Evolutionary conservation across 2,329 filamentous ascomycete genomes (phyloP), one percentile per base, ranked within the genome.

Genomic region (Sporothrix brasiliensis): DNA sequence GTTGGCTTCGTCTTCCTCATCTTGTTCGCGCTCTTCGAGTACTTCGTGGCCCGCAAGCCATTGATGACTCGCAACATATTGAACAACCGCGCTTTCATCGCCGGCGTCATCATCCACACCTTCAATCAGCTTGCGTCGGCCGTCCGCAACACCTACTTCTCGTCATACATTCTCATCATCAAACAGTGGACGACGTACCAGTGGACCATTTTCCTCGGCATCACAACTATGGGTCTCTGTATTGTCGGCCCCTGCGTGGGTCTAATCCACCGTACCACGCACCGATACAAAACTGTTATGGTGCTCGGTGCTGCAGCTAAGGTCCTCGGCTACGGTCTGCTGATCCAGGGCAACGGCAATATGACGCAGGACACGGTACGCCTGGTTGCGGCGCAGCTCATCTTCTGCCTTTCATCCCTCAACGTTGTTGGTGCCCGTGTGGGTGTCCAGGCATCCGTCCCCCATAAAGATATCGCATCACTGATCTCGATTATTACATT

Each of bases 21-120:
- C 47, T 75, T 79, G 3, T 87, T 88, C 72, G 83, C 83, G 0
- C 77, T 86, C 68, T 88, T 85, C 83, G 86, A 88, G 76, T 77
- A 79, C 66, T 81, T 75, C 70, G 75, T 86, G 49, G 83, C 86
- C 1, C 86, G 85, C 0, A 81, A 82, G 61, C 86, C 87, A 0
- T 83, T 89, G 73, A 84, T 89, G 70, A 85, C 89, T 1, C 78
- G 87, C n/a, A 81, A 83, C 60, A 81, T 90, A 6, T 84, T 91
- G 73, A 86, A 83, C 73, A 86, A 89, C 71, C 82, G 84, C 49
- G 91, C 88, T 0, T 87, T 90, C 34, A 81, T 88, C 61, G 87
- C 85, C 7, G 88, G 88, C 27, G 86, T 89, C 83, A 87, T 88
- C 16, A 91, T 89, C 77, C 90, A 90, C 77, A 85, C 89, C 73